Evolutionary conservation across 306 rosid species (phyloP), one percentile per base, ranked within the genome.

Genomic region (Cicer arietinum): DNA sequence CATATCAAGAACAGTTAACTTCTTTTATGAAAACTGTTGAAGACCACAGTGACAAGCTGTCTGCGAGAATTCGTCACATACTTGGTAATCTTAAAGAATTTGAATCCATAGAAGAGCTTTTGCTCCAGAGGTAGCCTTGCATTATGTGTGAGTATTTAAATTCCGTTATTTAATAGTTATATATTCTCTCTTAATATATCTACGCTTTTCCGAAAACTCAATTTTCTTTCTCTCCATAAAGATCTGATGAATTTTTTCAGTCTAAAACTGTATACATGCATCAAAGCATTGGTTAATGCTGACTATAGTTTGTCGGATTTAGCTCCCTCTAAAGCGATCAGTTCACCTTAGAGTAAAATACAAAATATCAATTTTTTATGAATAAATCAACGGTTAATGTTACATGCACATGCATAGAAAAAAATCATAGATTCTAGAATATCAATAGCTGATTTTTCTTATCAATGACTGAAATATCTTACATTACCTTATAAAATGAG

Each of bases 1-100:
- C 90, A 71, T 94, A 94, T 85, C 88, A 87, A 81, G 96, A 91
- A 74, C 97, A 94, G 82, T 77, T 91, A 63, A 75, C 82, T 39
- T 83, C 85, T 46, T 87, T 90, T 62, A 82, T 91, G 86, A 88
- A 90, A 81, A 85, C 87, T 46, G 97, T 94, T 6, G 97, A 94
- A 82, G 97, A 91, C 74, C 97, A 94, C 77, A 86, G 82, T 61
- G 80, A 91, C 37, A 88, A 82, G 86, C 77, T 91, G 43, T 90
- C 96, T 42, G 63, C 71, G 37, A 94, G 89, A 85, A 89, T 91
- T 76, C 88, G 75, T 82, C 83, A 81, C 10, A 93, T 94, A 42
- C 90, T 87, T 68, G 69, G 81, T 79, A 86, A 94, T 77, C 92
- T 91, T 78, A 88, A 90, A 86, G 94, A 91, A 82, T 88, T 86